Conservation (phyloP, 148 eudicot genomes). For the Polygonum aviculare region DNA sequence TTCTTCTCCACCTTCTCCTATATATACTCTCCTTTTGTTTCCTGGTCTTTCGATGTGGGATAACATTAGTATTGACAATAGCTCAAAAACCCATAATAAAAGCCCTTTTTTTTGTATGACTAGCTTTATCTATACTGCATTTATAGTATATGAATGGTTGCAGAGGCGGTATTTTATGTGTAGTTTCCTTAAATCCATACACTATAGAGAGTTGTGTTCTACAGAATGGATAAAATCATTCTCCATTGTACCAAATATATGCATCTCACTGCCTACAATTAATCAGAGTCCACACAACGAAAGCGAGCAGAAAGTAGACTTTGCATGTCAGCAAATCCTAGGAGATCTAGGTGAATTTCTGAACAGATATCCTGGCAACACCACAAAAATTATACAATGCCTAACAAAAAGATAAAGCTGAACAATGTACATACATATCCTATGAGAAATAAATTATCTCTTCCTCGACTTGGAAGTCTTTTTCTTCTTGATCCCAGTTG, state of each 20-base stretch:
- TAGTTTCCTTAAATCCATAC: too few species aligned
- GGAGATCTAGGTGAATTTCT: neutral
- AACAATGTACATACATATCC: neutral
- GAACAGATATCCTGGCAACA: neutral
- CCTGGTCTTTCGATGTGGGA: too few species aligned
- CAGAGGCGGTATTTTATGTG: too few species aligned
- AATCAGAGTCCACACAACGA: neutral
- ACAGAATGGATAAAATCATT: too few species aligned
- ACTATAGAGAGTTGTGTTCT: too few species aligned
- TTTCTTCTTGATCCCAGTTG: conserved; percentile 19
- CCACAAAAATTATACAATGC: neutral
- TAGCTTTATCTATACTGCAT: too few species aligned
- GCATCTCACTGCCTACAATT: neutral
- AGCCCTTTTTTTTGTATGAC: too few species aligned
- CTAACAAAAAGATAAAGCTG: neutral
- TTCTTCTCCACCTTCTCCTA: too few species aligned
- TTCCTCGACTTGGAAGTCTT: conserved; percentile 17
- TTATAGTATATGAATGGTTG: too few species aligned
- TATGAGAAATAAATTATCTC: conserved; percentile 13
- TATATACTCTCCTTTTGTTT: too few species aligned
- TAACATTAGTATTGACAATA: too few species aligned
- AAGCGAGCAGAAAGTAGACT: neutral
- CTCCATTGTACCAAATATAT: neutral
- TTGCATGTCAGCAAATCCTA: neutral
- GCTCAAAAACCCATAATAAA: too few species aligned